Evolutionary conservation across 2,329 filamentous ascomycete species (phyloP), one percentile per base, ranked within the genome.

Genomic region (Cytospora piceicola): DNA sequence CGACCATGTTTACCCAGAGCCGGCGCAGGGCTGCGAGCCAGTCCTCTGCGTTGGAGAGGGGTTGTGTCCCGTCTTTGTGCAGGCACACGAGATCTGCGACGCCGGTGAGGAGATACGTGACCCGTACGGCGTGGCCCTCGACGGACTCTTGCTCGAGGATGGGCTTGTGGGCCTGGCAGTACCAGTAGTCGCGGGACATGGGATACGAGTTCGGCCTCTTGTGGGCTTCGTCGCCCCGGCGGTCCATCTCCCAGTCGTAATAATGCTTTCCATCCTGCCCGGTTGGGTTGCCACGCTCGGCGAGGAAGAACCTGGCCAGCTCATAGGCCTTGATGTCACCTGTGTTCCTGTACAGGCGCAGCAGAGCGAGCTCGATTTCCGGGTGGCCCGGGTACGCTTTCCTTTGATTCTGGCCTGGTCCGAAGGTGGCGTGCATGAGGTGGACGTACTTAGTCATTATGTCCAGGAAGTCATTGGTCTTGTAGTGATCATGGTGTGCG

Each of bases 341-440:
- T 4, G 76, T 79, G 3, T 66, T 70, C 9, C 74, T 70, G 67
- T 78, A 76, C 32, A 80, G 72, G 1, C 78, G 76, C 17, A 80
- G 70, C 17, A 81, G 72, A 9, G 78, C 77, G 29, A 80, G 75
- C 67, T 90, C 86, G 64, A 87, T 80, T 70, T 78, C 73, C 7
- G 84, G 83, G 70, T 88, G 86, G 0, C 86, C 86, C 1, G 85
- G 86, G 70, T 89, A 89, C 6, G 84, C 87, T 62, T 83, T 84
- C 22, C 78, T 77, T 70, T 88, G 83, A 8, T 74, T 74, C 4
- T 79, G 69, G 1, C 74, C 78, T 0, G 82, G 79, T 0, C 86
- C 86, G 70, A 89, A 87, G 0, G 77, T 80, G 4, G 75, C 74
- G 64, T 75, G 77, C 2, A 89, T 78, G 6, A 86, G 77, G 66